phyloP scores from a whole-genome alignment of 2,329 filamentous ascomycete genomes.

The Ustulina deusta region DNA sequence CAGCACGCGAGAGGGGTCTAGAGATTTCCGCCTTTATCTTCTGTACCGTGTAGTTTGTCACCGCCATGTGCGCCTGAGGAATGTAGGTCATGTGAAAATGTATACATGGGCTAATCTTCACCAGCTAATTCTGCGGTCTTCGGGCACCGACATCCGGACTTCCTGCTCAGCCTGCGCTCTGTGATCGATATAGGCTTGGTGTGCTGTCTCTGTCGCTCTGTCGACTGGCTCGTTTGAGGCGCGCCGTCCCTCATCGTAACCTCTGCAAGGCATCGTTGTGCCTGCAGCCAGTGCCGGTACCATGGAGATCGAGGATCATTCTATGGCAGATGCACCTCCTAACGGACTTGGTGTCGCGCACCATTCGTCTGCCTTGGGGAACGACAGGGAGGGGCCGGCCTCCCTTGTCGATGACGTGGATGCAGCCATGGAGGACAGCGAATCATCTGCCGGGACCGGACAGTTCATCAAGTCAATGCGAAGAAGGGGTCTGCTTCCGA shows the following conservation, averaged over 20 bases:
- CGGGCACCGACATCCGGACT: slow-evolving; percentile 20
- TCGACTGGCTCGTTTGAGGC: neutral
- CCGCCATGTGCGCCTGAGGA: neutral
- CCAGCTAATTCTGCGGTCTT: slow-evolving; percentile 35
- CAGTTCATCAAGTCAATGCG: slow-evolving; percentile 56
- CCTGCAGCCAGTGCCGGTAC: slow-evolving; percentile 12
- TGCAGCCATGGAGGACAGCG: slow-evolving; percentile 52
- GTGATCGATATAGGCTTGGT: neutral
- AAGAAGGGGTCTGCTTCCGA: slow-evolving; percentile 69
- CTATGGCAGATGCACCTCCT: slow-evolving; percentile 57
- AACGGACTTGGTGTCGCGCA: slow-evolving; percentile 56
- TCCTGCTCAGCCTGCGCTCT: slow-evolving; percentile 7
- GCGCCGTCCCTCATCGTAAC: neutral
- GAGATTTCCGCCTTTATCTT: neutral
- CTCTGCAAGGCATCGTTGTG: slow-evolving; percentile 6
- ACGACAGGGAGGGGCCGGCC: slow-evolving; percentile 34
- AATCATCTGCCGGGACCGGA: slow-evolving; percentile 50
- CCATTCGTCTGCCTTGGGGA: slow-evolving; percentile 42
- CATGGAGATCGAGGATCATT: slow-evolving; percentile 60
- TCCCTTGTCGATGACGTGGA: slow-evolving; percentile 53
- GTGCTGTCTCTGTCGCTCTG: neutral
- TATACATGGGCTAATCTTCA: slow-evolving; percentile 24
- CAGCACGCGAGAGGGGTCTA: slow-evolving; percentile 5
- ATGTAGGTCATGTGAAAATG: neutral
- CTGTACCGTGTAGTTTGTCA: neutral